Conservation (phyloP, 2,329 filamentous ascomycete species). For the Celoporthe dispersa region DNA sequence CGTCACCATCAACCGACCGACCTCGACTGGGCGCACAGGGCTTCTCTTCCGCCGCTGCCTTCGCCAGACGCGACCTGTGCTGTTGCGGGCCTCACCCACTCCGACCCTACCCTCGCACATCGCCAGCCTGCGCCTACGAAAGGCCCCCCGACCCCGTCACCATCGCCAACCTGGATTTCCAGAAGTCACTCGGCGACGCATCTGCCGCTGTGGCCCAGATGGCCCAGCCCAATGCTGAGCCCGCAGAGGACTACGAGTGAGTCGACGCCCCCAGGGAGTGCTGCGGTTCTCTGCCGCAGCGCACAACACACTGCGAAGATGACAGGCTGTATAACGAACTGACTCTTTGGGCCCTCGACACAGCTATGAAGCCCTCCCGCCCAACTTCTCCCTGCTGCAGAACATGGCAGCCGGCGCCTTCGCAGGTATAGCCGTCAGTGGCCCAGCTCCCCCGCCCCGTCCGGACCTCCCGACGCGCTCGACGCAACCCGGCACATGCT, state of each 20-base stretch:
- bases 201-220: constrained; percentile 70
- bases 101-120: neutral
- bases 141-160: constrained; percentile 26
- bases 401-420: constrained; percentile 98
- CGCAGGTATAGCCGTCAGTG: constrained; percentile 87
- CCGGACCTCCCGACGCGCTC: constrained; percentile 3
- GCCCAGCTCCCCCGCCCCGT: neutral
- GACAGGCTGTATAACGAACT: neutral
- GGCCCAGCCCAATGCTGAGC: constrained; percentile 69
- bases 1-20: constrained; percentile 12
- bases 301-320: neutral
- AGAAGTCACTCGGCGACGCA: constrained; percentile 65
- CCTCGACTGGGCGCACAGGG: neutral
- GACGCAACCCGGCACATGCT: constrained; percentile 30
- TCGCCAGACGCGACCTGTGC: neutral
- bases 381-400: constrained; percentile 89
- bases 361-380: constrained; percentile 89
- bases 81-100: neutral
- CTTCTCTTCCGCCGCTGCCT: neutral
- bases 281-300: neutral
- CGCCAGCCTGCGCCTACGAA: constrained; percentile 28
- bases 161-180: constrained; percentile 66
- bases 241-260: constrained; percentile 70
- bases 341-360: constrained; percentile 22
- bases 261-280: constrained; percentile 37